Conservation (phyloP, 2,329 filamentous ascomycete genomes). For the Lojkania enalia region DNA sequence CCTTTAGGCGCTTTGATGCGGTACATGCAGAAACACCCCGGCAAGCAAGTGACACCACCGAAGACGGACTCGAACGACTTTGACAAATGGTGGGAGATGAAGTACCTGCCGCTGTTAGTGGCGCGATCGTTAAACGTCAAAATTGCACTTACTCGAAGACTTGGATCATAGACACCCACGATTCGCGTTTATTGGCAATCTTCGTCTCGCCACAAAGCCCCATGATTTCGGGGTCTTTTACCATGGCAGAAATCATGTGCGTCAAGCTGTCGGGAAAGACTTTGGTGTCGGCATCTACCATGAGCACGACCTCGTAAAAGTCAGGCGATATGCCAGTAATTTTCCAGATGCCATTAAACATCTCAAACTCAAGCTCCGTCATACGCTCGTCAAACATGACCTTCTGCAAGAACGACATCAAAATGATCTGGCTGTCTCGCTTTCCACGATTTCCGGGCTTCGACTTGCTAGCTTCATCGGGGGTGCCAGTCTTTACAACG, state of each 20-base stretch:
- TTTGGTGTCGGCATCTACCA: conserved; percentile 99
- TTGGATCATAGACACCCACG: conserved; percentile 97
- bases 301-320: conserved; percentile 96
- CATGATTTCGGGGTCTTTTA: conserved; percentile 99
- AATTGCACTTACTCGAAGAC: conserved; percentile 76
- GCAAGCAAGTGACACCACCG: conserved; percentile 97
- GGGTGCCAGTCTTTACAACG: conserved; percentile 93
- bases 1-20: conserved; percentile 99
- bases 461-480: conserved; percentile 75
- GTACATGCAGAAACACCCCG: conserved; percentile 99
- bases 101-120: conserved; percentile 62
- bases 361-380: conserved; percentile 98
- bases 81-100: conserved; percentile 94
- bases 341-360: conserved; percentile 99
- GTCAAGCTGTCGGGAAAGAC: conserved; percentile 98
- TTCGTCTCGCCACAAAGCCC: conserved; percentile 98
- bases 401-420: conserved; percentile 99
- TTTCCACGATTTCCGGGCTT: conserved; percentile 98
- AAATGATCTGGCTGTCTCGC: conserved; percentile 96
- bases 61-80: conserved; percentile 99
- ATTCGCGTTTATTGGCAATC: conserved; percentile 96
- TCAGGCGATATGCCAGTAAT: conserved; percentile 97
- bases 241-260: conserved; percentile 99
- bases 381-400: conserved; percentile 99
- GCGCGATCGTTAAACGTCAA: conserved; percentile 22